These are phyloP conservation scores for Miamiensis avidus DNA, from an alignment of 169 alveolate species.

Conservation along the genomic window DNA sequence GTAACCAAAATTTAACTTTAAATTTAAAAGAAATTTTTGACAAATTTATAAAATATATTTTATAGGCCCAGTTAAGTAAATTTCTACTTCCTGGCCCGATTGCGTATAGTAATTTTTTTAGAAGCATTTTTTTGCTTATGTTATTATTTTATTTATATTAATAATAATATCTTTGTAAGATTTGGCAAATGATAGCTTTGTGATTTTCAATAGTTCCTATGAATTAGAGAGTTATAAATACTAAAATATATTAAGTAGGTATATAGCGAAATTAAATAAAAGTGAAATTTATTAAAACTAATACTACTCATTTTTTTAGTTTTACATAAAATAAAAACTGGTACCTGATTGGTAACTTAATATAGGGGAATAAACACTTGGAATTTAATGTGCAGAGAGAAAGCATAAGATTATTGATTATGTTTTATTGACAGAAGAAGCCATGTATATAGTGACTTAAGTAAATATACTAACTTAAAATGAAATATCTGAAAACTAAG, in stretches of 20 bases:
- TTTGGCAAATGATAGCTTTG: neutral
- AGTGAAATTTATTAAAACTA: too few relatives aligned
- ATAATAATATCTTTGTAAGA: neutral
- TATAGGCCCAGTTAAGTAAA: neutral
- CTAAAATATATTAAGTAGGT: too few relatives aligned
- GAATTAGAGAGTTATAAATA: neutral
- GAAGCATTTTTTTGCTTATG: too few relatives aligned
- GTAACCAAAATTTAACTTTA: neutral
- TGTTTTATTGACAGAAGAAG: constrained; percentile 5
- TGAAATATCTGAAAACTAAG: neutral
- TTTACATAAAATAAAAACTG: neutral
- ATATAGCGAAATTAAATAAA: too few relatives aligned
- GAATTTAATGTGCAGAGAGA: neutral
- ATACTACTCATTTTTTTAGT: too few relatives aligned
- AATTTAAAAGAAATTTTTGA: too few relatives aligned
- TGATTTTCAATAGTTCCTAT: neutral
- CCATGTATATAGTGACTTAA: constrained; percentile 7
- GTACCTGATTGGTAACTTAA: constrained; percentile 6
- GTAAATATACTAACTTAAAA: neutral
- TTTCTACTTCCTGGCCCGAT: neutral
- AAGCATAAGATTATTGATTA: constrained; percentile 2
- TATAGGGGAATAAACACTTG: constrained; percentile 2
- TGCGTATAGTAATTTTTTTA: neutral
- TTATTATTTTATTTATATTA: too few relatives aligned
- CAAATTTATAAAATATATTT: too few relatives aligned